Evolutionary conservation across 23 red algal genomes (phyloP), one percentile per base, ranked within the genome.

Genomic region (Porphyridium purpureum): DNA sequence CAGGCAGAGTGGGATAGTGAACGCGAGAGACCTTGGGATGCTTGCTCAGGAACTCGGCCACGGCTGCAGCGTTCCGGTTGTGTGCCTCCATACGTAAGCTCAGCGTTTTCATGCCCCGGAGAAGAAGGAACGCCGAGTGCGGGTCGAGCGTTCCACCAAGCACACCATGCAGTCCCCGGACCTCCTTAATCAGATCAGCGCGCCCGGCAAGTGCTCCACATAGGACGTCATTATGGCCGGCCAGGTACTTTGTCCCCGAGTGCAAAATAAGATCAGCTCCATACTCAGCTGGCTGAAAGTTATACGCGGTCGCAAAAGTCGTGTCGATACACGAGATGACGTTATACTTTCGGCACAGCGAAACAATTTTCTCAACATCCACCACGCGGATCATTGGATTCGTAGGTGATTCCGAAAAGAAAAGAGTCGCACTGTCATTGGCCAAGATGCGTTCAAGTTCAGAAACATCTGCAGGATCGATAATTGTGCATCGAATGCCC

Each of bases 71-170:
- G 35, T 86, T 98, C 25, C 66, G 66, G 51, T 98, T 98, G 54
- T 98, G 90, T 24, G 80, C 80, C 20, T 75, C 69, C 74, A 98
- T 80, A 40, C 90, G 75, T 41, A 98, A 52, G 6, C 46, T 29
- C 41, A 98, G 64, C 17, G 90, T 98, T 44, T 98, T 98, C 64
- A 98, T 50, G 5, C 90, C 90, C n/a, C 90, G 74, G 22, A 72
- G 60, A 21, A 98, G 47, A 6, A 98, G 70, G 42, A 59, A 98
- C 19, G 77, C 68, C 1, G 80, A 69, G 50, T 98, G 90, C 21
- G 90, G 90, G 62, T 98, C 90, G n/a, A 98, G 55, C 28, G 86
- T 80, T 17, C 90, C 90, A 32, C 90, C 90, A 17, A 98, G 47
- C 42, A 98, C 76, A 47, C 90, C 90, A 30, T 86, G 90, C 55